These are phyloP conservation scores for Colletotrichum karsti DNA, from an alignment of 2,329 filamentous ascomycete genomes.

Conservation along the genomic window DNA sequence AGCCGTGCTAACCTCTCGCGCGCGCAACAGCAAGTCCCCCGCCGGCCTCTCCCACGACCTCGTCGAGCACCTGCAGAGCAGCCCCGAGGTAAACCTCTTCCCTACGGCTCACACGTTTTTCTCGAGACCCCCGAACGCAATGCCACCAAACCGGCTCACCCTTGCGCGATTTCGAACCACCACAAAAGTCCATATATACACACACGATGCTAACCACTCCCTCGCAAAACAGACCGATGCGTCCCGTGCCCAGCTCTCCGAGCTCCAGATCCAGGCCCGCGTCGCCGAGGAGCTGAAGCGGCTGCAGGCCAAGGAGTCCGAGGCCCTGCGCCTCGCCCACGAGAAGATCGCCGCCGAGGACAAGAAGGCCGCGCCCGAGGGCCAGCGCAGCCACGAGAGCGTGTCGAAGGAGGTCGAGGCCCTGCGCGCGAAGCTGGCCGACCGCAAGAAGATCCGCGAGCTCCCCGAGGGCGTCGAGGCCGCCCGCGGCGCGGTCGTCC, in stretches of 20 bases:
- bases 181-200: not conserved
- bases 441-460: conserved; percentile 71
- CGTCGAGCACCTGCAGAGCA: conserved; percentile 83
- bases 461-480: conserved; percentile 77
- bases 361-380: conserved; percentile 38
- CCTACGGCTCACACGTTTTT: not conserved
- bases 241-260: conserved; percentile 82
- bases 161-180: not conserved
- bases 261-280: conserved; percentile 88
- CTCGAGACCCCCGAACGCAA: not conserved
- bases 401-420: conserved; percentile 69
- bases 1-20: conserved; percentile 1
- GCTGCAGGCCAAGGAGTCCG: conserved; percentile 75
- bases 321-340: conserved; percentile 74
- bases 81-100: conserved; percentile 76
- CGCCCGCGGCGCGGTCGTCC: conserved; percentile 79
- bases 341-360: conserved; percentile 64
- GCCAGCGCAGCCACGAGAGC: conserved; percentile 48
- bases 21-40: conserved; percentile 48
- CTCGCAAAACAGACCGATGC: conserved; percentile 76
- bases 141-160: not conserved
- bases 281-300: conserved; percentile 86
- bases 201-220: not conserved
- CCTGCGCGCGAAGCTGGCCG: conserved; percentile 67
- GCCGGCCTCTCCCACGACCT: conserved; percentile 79